These are phyloP conservation scores for Ajuga chamaepitys DNA, from an alignment of 257 asterid genomes.

Conservation along the genomic window DNA sequence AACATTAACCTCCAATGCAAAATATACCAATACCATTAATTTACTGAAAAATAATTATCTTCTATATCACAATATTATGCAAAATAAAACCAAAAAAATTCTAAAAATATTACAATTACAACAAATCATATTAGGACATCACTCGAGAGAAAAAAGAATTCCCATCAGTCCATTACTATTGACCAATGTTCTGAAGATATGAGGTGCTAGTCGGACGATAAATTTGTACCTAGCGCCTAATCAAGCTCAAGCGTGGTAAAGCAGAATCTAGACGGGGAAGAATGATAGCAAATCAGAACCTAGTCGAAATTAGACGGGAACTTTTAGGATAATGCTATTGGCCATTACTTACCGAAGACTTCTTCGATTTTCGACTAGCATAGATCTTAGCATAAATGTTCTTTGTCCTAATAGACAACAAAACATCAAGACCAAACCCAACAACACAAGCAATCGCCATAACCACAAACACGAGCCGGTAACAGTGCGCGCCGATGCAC, in stretches of 20 bases:
- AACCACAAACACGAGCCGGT: constrained; percentile 49
- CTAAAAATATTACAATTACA: not conserved
- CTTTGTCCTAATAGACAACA: constrained; percentile 41
- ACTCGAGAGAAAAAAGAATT: not conserved
- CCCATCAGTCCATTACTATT: constrained; percentile 16
- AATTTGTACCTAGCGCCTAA: no score
- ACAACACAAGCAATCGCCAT: constrained; percentile 48
- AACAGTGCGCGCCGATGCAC: constrained; percentile 62
- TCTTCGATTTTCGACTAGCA: constrained; percentile 26
- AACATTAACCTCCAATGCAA: no score
- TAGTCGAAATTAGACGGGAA: no score
- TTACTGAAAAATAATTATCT: not conserved
- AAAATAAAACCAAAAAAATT: not conserved
- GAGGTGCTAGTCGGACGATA: no score
- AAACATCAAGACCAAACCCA: constrained; percentile 50
- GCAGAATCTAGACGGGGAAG: no score
- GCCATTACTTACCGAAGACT: constrained; percentile 1
- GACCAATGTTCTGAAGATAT: no score
- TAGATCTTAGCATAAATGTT: constrained; percentile 35
- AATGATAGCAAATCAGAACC: no score
- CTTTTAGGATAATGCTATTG: not conserved
- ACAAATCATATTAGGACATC: constrained; percentile 3
- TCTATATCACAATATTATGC: not conserved
- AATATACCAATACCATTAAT: not conserved
- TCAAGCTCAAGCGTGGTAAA: no score